Percentiles rank a stretch among this genome's conserved stretches.
phyloP scores from a whole-genome alignment of 2,329 filamentous ascomycete species.

The Phyllosticta citriasiana region DNA sequence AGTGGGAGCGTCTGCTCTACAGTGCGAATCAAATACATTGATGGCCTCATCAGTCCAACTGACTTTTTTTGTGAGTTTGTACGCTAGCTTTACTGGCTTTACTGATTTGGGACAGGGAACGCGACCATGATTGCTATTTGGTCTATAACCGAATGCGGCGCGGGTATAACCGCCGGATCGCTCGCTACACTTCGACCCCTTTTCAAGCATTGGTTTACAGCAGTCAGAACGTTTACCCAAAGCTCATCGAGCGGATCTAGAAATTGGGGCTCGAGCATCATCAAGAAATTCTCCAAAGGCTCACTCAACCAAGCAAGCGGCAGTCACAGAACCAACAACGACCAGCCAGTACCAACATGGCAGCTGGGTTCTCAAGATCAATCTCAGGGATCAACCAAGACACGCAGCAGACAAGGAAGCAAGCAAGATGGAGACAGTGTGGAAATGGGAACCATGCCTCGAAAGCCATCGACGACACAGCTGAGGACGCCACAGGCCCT shows the following conservation, averaged over 20 bases:
- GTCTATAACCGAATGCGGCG: constrained; percentile 26
- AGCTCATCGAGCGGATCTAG: neutral
- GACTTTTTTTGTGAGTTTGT: constrained; percentile 33
- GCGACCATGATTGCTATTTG: constrained; percentile 37
- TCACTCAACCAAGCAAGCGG: neutral
- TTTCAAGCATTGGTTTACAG: constrained; percentile 19
- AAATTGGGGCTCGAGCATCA: neutral
- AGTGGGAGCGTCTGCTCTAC: constrained; percentile 45
- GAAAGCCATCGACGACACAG: neutral
- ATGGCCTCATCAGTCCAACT: constrained; percentile 31
- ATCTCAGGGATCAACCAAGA: neutral
- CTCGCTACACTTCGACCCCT: constrained; percentile 43
- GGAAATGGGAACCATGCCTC: neutral
- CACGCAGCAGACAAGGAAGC: neutral
- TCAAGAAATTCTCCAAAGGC: neutral
- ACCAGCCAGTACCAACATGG: neutral
- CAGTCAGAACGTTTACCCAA: neutral
- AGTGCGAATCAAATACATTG: constrained; percentile 40
- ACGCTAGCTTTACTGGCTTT: neutral
- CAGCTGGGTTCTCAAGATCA: neutral
- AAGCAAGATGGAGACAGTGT: neutral
- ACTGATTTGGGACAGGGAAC: constrained; percentile 22
- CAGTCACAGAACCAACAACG: neutral
- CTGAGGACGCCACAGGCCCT: neutral
- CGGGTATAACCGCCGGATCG: constrained; percentile 38